Base-by-base conservation (phyloP, 345 rosid species). In the Boechera divaricarpa region DNA sequence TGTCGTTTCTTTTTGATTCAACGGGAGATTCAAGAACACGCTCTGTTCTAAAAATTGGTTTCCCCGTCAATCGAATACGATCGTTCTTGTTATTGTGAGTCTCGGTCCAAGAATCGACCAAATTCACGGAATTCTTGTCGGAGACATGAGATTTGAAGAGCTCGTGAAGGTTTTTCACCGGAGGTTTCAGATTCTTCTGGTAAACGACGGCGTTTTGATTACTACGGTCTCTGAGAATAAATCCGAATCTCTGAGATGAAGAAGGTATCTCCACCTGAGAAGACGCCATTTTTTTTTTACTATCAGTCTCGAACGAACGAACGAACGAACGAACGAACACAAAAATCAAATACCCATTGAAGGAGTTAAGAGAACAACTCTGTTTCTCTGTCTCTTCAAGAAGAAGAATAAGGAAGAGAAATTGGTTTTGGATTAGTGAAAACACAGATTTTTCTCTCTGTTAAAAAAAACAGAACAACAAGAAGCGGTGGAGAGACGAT, bases 261-360 rank as follows among this genome's bases (percentile, higher is more conserved):
- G 92, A 77, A 12, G 69, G 85, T 12, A 90, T 76, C 83, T 90
- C 90, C 7, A 90, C 85, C 6, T 85, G 87, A 1, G 88, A 87
- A 62, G 88, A 88, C 18, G 91, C 94, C 98, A 91, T 91, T 36
- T 7, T 38, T 57, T 31, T 33, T 5, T 33, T 0, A 4, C 39
- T 1, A 57, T 59, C 13, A 16, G 16, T 16, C 16, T 16, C 16
- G 16, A 16, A 16, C 16, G 16, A 16, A 16, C 16, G 16, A 16
- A 16, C 16, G 16, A 16, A 16, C 16, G 16, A 16, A 16, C 16
- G 16, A 16, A 16, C 16, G 16, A 16, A 16, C 16, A 16, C 16
- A 16, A 16, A 16, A 16, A 16, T 61, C 64, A 70, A 47, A 0
- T 35, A 51, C 28, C 70, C 9, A 38, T 38, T 2, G 41, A 63